Evolutionary conservation across 352 stramenopile genomes (phyloP).

Genomic region (Phytophthora pistaciae): DNA sequence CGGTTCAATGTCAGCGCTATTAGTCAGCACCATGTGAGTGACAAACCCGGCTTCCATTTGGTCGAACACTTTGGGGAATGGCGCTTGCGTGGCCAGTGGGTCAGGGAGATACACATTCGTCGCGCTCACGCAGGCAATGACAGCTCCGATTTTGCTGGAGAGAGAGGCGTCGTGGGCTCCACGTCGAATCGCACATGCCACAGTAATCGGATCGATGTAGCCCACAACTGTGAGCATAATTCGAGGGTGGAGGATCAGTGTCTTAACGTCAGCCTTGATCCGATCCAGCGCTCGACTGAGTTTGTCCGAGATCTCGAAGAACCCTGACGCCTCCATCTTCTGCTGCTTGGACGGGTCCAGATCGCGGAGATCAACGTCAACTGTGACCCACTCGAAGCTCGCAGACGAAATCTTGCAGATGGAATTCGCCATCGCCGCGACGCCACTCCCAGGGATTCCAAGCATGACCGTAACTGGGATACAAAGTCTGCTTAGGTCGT

Average conservation of each 20-base stretch:
- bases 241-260: slow-evolving; percentile 38
- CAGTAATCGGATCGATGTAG: slow-evolving; percentile 66
- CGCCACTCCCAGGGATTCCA: slow-evolving; percentile 74
- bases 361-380: slow-evolving; percentile 51
- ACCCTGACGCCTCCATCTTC: slow-evolving; percentile 39
- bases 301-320: slow-evolving; percentile 30
- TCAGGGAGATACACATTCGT: slow-evolving; percentile 70
- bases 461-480: slow-evolving; percentile 70
- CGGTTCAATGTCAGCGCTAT: slow-evolving; percentile 52
- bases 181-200: slow-evolving; percentile 52
- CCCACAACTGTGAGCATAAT: slow-evolving; percentile 64
- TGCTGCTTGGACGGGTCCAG: slow-evolving; percentile 26
- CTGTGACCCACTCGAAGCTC: slow-evolving; percentile 51
- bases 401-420: slow-evolving; percentile 60
- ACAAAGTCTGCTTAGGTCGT: slow-evolving; percentile 39
- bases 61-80: slow-evolving; percentile 75
- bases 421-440: slow-evolving; percentile 37
- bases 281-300: slow-evolving; percentile 27
- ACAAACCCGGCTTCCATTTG: slow-evolving; percentile 71
- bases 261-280: slow-evolving; percentile 29
- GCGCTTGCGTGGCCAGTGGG: slow-evolving; percentile 33
- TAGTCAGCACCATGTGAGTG: slow-evolving; percentile 72
- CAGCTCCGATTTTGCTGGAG: slow-evolving; percentile 50
- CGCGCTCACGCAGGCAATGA: slow-evolving; percentile 63
- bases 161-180: slow-evolving; percentile 18